These are phyloP conservation scores for Scopulariopsis brevicaulis DNA, from an alignment of 2,329 filamentous ascomycete species.

Conservation along the genomic window DNA sequence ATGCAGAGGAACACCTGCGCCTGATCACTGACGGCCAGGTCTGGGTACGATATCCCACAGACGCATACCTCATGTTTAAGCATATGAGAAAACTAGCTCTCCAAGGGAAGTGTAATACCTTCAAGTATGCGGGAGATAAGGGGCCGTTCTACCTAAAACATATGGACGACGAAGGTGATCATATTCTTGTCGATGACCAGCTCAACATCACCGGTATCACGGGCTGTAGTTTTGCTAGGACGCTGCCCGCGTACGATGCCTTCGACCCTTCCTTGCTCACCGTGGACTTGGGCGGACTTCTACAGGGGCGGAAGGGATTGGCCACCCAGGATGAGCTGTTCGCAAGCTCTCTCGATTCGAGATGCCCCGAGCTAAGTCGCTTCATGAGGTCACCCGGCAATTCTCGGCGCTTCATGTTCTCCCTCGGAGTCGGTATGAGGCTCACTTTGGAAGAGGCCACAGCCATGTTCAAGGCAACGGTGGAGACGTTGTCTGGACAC, in stretches of 20 bases:
- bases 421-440: conserved; percentile 9
- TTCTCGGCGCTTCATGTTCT: conserved; percentile 10
- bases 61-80: conserved; percentile 23
- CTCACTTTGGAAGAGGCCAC: conserved; percentile 5
- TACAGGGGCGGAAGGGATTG: conserved; percentile 2
- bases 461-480: conserved; percentile 8
- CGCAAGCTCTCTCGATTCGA: conserved; percentile 1
- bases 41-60: conserved; percentile 14
- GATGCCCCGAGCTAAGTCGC: conserved; percentile 6
- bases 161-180: conserved; percentile 26
- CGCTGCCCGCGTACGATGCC: conserved; percentile 6
- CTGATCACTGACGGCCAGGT: conserved; percentile 19
- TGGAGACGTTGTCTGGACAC: conserved; percentile 8
- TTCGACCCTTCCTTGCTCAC: conserved; percentile 6
- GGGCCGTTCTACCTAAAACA: conserved; percentile 28
- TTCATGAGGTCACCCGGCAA: conserved; percentile 9
- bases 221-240: conserved; percentile 8
- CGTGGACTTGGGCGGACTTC: conserved; percentile 1
- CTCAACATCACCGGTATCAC: conserved; percentile 26
- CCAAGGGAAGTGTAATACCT: background rate
- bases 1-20: conserved; percentile 12
- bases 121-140: conserved; percentile 6
- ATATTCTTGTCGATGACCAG: conserved; percentile 16
- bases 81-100: conserved; percentile 19
- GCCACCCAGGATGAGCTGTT: background rate